Base-by-base conservation (phyloP, 441 rosid species). In the Jatropha multifida region DNA sequence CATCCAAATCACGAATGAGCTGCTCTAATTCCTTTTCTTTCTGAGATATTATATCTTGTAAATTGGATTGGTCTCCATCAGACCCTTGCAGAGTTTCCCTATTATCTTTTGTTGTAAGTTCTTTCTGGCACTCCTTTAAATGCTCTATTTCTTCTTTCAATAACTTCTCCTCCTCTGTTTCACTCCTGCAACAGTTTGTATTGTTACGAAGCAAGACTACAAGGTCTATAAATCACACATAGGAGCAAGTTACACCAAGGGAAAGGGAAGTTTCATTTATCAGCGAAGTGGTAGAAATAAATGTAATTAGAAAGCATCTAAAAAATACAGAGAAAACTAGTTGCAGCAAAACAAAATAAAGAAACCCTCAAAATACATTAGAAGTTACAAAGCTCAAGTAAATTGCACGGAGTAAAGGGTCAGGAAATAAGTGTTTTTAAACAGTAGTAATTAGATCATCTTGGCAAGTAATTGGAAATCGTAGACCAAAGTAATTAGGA, bases 161-260 rank as follows among this genome's bases (percentile, higher is more conserved):
- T 37, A 67, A 40, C 78, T 83, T 92, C 86, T 94, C 99, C 81
- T 86, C 92, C 71, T 88, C 97, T 7, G 98, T 86, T 86, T 88
- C 92, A 73, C 89, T 91, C 90, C 99, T 94, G 90, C 81, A 86
- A 81, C 51, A 79, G 68, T 37, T 83, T 75, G 62, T 52, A 46
- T 9, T 13, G n/a, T 71, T 37, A 69, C 76, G n/a, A 58, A 66
- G 10, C 15, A 27, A 58, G 10, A 54, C 11, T 17, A 27, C 14
- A 55, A 68, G 68, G 8, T 15, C 5, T 27, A 41, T 5, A 17
- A 1, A 32, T 20, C 20, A 7, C 26, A 54, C 6, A 37, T 67
- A 61, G 68, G 56, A 41, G 38, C 52, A 42, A 76, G 61, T 48
- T 54, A 27, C 38, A 26, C 20, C 56, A 52, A 65, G 68, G 49